Percentiles rank a stretch among this genome's conserved stretches.
phyloP scores from a whole-genome alignment of 2,329 filamentous ascomycete genomes.

The Huntiella decipiens region DNA sequence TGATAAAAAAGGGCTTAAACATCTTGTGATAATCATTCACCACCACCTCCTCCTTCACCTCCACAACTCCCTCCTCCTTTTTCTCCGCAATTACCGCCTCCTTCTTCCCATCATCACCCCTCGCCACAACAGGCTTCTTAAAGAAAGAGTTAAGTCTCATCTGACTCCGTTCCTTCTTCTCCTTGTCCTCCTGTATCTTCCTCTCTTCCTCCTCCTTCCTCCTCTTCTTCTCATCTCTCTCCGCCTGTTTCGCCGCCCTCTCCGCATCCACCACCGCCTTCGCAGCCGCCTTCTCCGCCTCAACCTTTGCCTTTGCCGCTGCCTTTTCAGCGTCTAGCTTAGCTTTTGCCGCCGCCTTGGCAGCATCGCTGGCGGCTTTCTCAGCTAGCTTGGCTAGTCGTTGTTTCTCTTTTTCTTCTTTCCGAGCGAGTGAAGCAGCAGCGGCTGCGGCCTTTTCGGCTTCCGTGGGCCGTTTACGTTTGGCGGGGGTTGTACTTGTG shows the following conservation, averaged over 20 bases:
- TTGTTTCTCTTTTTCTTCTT: constrained; percentile 19
- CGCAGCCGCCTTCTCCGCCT: constrained; percentile 22
- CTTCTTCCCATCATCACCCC: constrained; percentile 18
- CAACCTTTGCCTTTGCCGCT: constrained; percentile 14
- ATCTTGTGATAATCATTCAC: constrained; percentile 43
- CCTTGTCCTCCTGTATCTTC: constrained; percentile 23
- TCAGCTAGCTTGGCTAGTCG: constrained; percentile 18
- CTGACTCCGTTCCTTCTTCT: constrained; percentile 31
- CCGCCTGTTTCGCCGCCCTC: constrained; percentile 22
- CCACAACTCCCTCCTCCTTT: constrained; percentile 13
- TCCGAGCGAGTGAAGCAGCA: constrained; percentile 20
- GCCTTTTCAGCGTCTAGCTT: constrained; percentile 18
- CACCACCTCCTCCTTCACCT: constrained; percentile 13
- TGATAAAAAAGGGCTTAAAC: constrained; percentile 69
- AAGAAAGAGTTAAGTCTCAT: constrained; percentile 30
- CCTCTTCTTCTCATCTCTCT: constrained; percentile 27
- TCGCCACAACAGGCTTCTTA: constrained; percentile 21
- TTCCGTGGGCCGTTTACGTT: constrained; percentile 25
- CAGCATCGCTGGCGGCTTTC: constrained; percentile 18
- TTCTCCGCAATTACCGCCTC: constrained; percentile 14
- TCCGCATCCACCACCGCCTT: constrained; percentile 25
- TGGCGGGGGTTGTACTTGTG: constrained; percentile 16
- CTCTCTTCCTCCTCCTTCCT: constrained; percentile 31
- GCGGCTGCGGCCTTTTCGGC: constrained; percentile 21
- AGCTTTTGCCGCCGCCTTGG: constrained; percentile 20